Evolutionary conservation across 176 grass and related monocot genomes (phyloP), one percentile per base, ranked within the genome.

Genomic region (Thinopyrum elongatum): DNA sequence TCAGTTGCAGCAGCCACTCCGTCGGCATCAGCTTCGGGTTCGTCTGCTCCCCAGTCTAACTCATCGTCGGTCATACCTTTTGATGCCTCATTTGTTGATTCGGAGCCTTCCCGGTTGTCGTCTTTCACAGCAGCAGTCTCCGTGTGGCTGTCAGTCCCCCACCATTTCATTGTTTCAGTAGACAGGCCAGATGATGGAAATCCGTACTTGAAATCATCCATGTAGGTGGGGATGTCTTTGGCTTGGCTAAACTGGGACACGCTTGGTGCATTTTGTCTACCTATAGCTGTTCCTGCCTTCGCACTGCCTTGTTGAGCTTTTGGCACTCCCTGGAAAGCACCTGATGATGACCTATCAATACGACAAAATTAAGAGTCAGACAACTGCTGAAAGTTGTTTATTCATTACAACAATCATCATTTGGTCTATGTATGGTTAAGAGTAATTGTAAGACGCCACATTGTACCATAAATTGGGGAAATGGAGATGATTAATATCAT

Each of bases 161-260:
- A 98, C 96, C 93, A 98, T 92, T 92, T 94, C 81, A 73, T 55
- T 27, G 82, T 91, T 88, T 74, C 58, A 82, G 59, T 57, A 68
- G 96, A 91, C 76, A 95, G 85, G 33, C 92, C 93, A 82, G 65
- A 86, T 23, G 86, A 82, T 5, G 96, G 93, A 77, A 98, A 98
- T 62, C 96, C 96, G 1, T 76, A 91, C 87, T 94, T 92, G 47
- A 98, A 94, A 87, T 95, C 96, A 64, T 95, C 96, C 96, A 98
- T 94, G 84, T 89, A 98, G 14, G 90, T 94, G 28, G 96, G 92
- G 78, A 95, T 89, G 86, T 66, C 76, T 78, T 89, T 98, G 17
- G 65, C 74, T 87, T 92, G 96, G 90, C 49, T 94, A 80, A 67
- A 70, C 7, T 79, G 84, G 66, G 73, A 70, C 70, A 90, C 51